Conservation (phyloP, 2,329 filamentous ascomycete genomes). For the Plectosphaerella plurivora region DNA sequence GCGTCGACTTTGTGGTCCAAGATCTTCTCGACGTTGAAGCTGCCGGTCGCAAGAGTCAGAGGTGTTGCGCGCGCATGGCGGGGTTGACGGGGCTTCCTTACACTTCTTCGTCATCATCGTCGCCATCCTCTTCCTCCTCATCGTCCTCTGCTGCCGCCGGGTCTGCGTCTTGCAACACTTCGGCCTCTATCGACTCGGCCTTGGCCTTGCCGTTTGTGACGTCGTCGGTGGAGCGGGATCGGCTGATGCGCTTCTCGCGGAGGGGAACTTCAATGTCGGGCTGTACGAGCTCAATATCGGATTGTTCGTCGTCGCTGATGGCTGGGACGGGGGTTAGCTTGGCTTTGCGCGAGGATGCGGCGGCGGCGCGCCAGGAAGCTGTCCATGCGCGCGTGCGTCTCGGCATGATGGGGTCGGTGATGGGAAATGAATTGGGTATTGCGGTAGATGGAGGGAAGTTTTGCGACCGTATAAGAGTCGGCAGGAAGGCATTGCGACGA, state of each 20-base stretch:
- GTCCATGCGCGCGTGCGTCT: too few species aligned
- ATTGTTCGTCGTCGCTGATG: constrained; percentile 30
- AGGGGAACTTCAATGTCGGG: constrained; percentile 8
- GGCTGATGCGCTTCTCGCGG: constrained; percentile 17
- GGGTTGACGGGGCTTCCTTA: constrained; percentile 6
- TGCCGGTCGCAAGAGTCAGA: constrained; percentile 25
- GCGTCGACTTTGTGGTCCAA: constrained; percentile 58
- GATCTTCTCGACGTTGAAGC: constrained; percentile 73
- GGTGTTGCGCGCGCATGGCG: constrained; percentile 11
- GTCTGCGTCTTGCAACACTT: constrained; percentile 16
- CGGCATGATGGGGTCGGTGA: too few species aligned
- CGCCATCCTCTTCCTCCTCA: constrained; percentile 29
- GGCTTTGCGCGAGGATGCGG: neutral
- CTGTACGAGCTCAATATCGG: constrained; percentile 15
- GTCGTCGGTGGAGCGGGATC: constrained; percentile 7
- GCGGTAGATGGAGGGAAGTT: neutral
- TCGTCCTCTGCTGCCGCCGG: constrained; percentile 23
- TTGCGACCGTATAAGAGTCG: neutral
- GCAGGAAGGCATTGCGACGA: neutral
- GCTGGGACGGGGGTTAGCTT: constrained; percentile 18
- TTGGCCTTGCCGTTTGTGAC: constrained; percentile 14
- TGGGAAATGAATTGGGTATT: too few species aligned
- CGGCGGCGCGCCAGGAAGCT: too few species aligned
- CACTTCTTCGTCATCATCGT: constrained; percentile 38
- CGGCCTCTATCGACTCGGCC: constrained; percentile 19